phyloP scores from a whole-genome alignment of 2,329 filamentous ascomycete genomes.

The Ceratocystis cacaofunesta region DNA sequence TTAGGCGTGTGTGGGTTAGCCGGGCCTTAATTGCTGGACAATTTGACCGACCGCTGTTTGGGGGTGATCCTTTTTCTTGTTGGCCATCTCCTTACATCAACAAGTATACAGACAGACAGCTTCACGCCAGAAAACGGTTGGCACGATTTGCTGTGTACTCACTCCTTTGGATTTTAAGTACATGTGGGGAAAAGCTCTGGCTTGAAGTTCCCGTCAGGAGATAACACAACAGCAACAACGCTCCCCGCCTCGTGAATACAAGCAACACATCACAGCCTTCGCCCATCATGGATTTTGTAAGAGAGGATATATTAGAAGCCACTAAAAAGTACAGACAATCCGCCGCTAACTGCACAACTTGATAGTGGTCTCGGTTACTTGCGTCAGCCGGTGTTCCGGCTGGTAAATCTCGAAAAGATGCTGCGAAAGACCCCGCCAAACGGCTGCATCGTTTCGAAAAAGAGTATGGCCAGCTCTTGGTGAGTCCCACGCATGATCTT shows the following conservation, averaged over 20 bases:
- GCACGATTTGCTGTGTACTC: neutral
- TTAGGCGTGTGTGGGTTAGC: neutral
- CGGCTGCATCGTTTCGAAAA: slow-evolving; percentile 52
- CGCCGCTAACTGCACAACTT: neutral
- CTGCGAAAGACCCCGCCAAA: slow-evolving; percentile 46
- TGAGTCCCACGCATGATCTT: slow-evolving; percentile 24
- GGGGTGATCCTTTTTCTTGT: neutral
- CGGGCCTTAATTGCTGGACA: neutral
- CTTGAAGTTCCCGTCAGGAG: neutral
- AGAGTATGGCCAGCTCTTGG: slow-evolving; percentile 48
- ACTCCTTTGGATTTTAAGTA: neutral
- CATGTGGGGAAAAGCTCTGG: neutral
- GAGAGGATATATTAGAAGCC: neutral
- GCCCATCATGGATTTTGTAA: slow-evolving; percentile 14
- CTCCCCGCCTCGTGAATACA: neutral
- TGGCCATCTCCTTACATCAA: neutral
- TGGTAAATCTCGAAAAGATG: slow-evolving; percentile 41
- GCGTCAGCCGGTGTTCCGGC: slow-evolving; percentile 45
- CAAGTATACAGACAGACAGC: no score
- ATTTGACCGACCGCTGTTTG: neutral
- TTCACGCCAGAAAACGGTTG: no score
- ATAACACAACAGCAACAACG: neutral
- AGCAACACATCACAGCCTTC: neutral
- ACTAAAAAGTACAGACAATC: neutral
- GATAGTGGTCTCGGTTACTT: slow-evolving; percentile 52